A percentile compares a stretch with the other conserved stretches of the same genome.
phyloP scores from a whole-genome alignment of 345 rosid genomes.

The Eucalyptus pauciflora region DNA sequence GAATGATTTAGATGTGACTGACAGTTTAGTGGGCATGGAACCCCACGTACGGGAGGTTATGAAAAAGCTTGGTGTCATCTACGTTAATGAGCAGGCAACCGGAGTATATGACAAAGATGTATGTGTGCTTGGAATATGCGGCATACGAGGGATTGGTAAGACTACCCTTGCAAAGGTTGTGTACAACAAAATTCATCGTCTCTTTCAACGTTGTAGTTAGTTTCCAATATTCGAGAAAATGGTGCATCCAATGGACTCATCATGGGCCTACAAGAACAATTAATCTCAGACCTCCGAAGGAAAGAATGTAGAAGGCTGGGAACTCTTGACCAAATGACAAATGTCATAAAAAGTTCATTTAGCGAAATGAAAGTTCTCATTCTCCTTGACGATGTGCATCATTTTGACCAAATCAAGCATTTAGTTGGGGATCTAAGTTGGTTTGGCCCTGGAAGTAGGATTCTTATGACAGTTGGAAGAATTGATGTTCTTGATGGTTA shows the following conservation, averaged over 20 bases:
- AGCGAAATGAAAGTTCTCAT: background rate
- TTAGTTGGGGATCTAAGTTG: background rate
- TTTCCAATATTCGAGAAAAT: background rate
- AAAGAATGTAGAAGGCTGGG: background rate
- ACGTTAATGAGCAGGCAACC: background rate
- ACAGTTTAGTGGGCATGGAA: background rate
- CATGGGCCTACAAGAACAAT: background rate
- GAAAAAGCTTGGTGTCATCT: background rate
- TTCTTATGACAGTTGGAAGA: background rate
- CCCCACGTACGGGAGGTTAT: background rate
- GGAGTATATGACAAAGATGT: background rate
- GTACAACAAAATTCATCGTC: background rate
- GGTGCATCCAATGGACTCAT: background rate
- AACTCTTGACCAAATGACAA: no score
- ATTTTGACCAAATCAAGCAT: background rate
- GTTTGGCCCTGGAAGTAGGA: background rate
- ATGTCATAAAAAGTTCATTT: no score
- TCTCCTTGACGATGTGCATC: background rate
- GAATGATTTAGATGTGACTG: background rate
- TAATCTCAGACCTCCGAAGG: background rate
- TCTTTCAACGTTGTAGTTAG: background rate
- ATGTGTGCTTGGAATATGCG: background rate
- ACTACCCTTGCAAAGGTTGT: background rate
- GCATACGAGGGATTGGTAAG: background rate
- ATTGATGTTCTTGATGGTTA: background rate